These are phyloP conservation scores for Alnus rubra DNA, from an alignment of 306 rosid genomes.

Conservation along the genomic window DNA sequence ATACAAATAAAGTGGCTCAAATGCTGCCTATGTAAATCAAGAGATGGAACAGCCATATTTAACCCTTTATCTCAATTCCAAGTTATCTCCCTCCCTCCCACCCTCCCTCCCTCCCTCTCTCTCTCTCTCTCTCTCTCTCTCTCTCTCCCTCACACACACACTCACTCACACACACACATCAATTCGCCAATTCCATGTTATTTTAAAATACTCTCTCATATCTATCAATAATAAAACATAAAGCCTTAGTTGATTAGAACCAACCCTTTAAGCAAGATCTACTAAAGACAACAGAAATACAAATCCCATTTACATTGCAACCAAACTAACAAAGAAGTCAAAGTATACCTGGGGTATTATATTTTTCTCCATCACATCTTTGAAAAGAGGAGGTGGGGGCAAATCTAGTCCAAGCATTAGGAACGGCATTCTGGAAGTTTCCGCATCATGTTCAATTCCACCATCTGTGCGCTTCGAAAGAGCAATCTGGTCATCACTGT, in stretches of 20 bases:
- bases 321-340: slow-evolving; percentile 6
- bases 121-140: too few species aligned
- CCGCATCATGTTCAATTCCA: slow-evolving; percentile 47
- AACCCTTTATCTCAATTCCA: too few species aligned
- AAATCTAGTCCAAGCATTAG: slow-evolving; percentile 96
- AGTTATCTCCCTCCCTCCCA: too few species aligned
- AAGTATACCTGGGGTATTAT: slow-evolving; percentile 88
- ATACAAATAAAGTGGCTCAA: too few species aligned
- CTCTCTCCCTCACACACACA: too few species aligned
- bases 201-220: neutral
- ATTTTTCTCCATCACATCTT: slow-evolving; percentile 98
- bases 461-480: slow-evolving; percentile 44
- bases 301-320: neutral
- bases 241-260: neutral
- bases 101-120: slow-evolving; percentile 14
- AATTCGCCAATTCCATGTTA: too few species aligned
- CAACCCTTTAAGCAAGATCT: neutral
- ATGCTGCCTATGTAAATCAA: too few species aligned
- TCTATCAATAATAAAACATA: neutral
- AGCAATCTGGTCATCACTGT: slow-evolving; percentile 42
- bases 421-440: slow-evolving; percentile 85
- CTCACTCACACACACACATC: too few species aligned
- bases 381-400: slow-evolving; percentile 98
- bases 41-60: too few species aligned
- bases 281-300: neutral